A percentile compares a stretch with the other conserved stretches of the same genome.
These are phyloP conservation scores for Ophiostoma quercus DNA, from an alignment of 2,329 filamentous ascomycete species.

Conservation along the genomic window DNA sequence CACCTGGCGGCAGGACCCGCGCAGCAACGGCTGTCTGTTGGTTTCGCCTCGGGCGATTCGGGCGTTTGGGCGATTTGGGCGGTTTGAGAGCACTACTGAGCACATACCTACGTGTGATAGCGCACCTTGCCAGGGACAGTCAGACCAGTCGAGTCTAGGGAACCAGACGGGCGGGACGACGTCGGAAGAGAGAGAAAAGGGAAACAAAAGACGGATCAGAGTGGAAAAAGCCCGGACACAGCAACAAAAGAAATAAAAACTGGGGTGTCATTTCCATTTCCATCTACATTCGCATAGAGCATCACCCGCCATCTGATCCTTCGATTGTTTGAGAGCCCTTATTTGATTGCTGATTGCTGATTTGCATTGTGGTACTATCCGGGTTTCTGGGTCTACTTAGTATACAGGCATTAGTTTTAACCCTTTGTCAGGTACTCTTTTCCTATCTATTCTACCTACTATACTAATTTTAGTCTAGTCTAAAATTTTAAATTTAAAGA, in stretches of 20 bases:
- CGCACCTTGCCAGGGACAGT: not conserved
- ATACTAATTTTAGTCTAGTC: too few species aligned
- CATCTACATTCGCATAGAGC: too few species aligned
- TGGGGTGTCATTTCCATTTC: not conserved
- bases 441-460: too few species aligned
- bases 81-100: not conserved
- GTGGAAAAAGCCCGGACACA: not conserved
- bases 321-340: too few species aligned
- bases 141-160: not conserved
- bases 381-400: not conserved
- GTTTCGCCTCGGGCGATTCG: not conserved
- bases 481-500: too few species aligned
- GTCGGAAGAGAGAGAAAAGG: not conserved
- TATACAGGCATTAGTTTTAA: too few species aligned
- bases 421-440: too few species aligned
- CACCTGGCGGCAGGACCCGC: not conserved
- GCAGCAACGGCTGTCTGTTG: not conserved
- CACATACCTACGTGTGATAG: too few species aligned
- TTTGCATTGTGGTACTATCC: not conserved
- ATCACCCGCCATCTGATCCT: too few species aligned
- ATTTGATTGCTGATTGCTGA: not conserved
- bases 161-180: not conserved
- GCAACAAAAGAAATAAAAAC: constrained; percentile 6
- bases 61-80: too few species aligned
- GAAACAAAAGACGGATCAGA: not conserved